A percentile compares a stretch with the other conserved stretches of the same genome.
phyloP scores from a whole-genome alignment of 1,284 basidiomycete species.

The Rhodotorula sp. region DNA sequence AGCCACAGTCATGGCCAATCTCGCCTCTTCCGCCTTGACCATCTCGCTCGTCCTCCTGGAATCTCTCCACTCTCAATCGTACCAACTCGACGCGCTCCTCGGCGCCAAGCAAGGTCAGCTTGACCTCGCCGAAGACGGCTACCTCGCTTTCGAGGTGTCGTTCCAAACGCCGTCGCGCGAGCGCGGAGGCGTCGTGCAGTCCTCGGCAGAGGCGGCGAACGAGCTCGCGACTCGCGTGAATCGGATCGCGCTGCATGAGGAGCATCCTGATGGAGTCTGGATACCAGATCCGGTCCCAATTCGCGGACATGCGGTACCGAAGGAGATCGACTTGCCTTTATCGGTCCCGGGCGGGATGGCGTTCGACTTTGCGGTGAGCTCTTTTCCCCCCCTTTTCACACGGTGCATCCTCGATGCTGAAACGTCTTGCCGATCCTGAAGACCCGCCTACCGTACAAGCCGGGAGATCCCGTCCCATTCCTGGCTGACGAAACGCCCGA shows the following conservation, averaged over 20 bases:
- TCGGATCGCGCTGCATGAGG: not conserved
- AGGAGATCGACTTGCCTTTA: not conserved
- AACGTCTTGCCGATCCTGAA: not conserved
- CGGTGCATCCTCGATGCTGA: too few relatives aligned
- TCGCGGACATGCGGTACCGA: not conserved
- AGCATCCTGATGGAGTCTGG: not conserved
- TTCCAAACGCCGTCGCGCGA: not conserved
- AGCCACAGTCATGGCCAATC: too few relatives aligned
- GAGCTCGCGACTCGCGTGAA: not conserved
- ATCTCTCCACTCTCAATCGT: too few relatives aligned
- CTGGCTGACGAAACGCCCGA: not conserved
- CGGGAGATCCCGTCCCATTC: not conserved
- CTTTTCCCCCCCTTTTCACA: too few relatives aligned
- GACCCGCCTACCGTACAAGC: conserved; percentile 1
- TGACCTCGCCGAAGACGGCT: too few relatives aligned
- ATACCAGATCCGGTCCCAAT: conserved; percentile 1
- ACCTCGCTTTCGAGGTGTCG: not conserved
- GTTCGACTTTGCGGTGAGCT: conserved; percentile 8
- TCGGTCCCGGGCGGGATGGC: not conserved
- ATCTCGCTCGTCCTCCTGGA: too few relatives aligned
- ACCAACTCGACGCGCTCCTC: too few relatives aligned
- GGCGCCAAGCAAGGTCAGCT: too few relatives aligned
- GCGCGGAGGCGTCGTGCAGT: not conserved
- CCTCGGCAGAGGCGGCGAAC: not conserved
- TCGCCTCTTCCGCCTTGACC: too few relatives aligned